Conservation (phyloP, 352 stramenopile genomes). For the Phytophthora constricta region DNA sequence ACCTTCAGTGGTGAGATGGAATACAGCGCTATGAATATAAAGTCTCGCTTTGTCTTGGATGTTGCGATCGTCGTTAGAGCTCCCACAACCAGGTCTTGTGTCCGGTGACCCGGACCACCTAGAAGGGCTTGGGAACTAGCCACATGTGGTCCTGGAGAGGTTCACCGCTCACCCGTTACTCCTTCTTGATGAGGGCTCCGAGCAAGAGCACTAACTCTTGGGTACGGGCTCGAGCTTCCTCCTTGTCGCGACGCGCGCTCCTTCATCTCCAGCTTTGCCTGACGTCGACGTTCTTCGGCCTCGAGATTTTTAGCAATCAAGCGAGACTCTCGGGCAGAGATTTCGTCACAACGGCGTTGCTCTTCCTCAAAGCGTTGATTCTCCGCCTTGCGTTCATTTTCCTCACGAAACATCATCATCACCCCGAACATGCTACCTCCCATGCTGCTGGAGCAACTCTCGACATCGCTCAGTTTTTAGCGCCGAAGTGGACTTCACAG, state of each 20-base stretch:
- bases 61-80: not conserved
- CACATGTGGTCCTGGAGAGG: too few relatives aligned
- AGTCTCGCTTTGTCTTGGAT: not conserved
- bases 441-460: not conserved
- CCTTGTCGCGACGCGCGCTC: constrained; percentile 16
- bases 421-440: not conserved
- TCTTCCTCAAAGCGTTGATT: not conserved
- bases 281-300: constrained; percentile 7
- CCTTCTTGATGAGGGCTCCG: constrained; percentile 3
- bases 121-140: too few relatives aligned
- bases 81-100: too few relatives aligned
- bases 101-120: too few relatives aligned
- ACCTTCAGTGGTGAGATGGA: not conserved
- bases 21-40: not conserved
- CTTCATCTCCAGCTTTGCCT: constrained; percentile 7
- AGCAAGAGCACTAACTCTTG: constrained; percentile 8
- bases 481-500: not conserved
- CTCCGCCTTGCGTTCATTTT: constrained; percentile 11
- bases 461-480: not conserved
- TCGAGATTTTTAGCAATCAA: not conserved
- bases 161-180: too few relatives aligned
- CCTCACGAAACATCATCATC: constrained; percentile 12
- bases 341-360: not conserved
- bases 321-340: not conserved
- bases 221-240: not conserved